Evolutionary conservation across 306 rosid genomes (phyloP).

Genomic region (Acmispon strigosus): DNA sequence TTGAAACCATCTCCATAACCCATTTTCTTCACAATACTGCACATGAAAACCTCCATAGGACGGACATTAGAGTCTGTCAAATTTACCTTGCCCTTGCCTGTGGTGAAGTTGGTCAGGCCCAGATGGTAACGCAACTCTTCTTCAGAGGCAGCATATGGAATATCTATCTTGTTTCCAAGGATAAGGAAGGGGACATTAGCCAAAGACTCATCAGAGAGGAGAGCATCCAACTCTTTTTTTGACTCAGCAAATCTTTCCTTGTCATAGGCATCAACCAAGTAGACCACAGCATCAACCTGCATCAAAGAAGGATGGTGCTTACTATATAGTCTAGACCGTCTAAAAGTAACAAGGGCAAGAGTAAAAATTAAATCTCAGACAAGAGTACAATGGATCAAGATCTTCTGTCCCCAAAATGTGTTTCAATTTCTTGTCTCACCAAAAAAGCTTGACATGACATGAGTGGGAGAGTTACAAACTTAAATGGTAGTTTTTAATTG

Average conservation of each 20-base stretch:
- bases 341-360: background rate
- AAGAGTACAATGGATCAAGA: background rate
- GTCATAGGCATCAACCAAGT: conserved; percentile 63
- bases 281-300: conserved; percentile 75
- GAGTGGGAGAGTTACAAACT: no score
- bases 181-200: conserved; percentile 56
- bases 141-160: conserved; percentile 73
- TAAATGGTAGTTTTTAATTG: no score
- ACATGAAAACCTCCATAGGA: conserved; percentile 76
- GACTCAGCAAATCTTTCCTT: conserved; percentile 71
- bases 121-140: conserved; percentile 64
- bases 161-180: conserved; percentile 76
- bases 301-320: background rate
- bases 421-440: no score
- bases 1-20: conserved; percentile 84
- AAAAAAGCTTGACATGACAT: no score
- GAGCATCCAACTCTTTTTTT: conserved; percentile 67
- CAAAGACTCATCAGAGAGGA: conserved; percentile 59
- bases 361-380: background rate
- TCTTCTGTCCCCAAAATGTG: no score
- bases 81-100: conserved; percentile 64
- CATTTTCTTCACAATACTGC: conserved; percentile 80
- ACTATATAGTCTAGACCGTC: background rate
- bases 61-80: conserved; percentile 63
- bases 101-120: conserved; percentile 69